These are phyloP conservation scores for Pestalotiopsis sp. DNA, from an alignment of 2,329 filamentous ascomycete species.

Conservation along the genomic window DNA sequence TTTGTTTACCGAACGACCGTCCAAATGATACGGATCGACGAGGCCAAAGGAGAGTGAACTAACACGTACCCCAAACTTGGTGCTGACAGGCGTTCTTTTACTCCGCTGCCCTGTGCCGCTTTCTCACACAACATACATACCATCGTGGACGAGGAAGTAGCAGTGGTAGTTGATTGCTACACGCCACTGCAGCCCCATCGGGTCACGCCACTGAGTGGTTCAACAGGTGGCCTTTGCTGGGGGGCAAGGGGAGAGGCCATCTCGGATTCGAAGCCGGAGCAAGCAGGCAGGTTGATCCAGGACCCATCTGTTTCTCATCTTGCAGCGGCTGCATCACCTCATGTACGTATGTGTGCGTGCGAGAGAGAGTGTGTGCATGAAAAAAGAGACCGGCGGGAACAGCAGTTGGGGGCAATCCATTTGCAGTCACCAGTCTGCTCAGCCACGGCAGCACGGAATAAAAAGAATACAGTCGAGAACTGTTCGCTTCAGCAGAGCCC, in stretches of 20 bases:
- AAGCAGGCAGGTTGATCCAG: neutral
- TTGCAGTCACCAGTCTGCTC: neutral
- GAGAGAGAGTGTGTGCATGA: neutral
- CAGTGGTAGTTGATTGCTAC: neutral
- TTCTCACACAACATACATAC: neutral
- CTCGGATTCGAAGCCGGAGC: slow-evolving; percentile 1
- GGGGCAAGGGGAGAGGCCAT: neutral
- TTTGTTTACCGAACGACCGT: too few relatives aligned
- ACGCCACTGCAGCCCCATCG: neutral
- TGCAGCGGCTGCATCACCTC: neutral
- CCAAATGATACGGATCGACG: too few relatives aligned
- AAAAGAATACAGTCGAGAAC: neutral
- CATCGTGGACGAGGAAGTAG: neutral
- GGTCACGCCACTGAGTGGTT: neutral
- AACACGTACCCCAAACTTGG: neutral
- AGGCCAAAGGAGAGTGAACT: neutral
- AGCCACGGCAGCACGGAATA: neutral
- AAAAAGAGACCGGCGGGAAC: too few relatives aligned
- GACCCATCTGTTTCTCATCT: neutral
- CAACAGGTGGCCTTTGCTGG: neutral
- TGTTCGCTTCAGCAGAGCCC: neutral
- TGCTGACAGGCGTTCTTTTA: neutral
- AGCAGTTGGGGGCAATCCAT: too few relatives aligned
- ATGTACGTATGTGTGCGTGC: neutral
- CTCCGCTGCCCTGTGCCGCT: neutral